These are phyloP conservation scores for Coemansia sp. DNA, from an alignment of 192 early-diverging fungal species.

Conservation along the genomic window DNA sequence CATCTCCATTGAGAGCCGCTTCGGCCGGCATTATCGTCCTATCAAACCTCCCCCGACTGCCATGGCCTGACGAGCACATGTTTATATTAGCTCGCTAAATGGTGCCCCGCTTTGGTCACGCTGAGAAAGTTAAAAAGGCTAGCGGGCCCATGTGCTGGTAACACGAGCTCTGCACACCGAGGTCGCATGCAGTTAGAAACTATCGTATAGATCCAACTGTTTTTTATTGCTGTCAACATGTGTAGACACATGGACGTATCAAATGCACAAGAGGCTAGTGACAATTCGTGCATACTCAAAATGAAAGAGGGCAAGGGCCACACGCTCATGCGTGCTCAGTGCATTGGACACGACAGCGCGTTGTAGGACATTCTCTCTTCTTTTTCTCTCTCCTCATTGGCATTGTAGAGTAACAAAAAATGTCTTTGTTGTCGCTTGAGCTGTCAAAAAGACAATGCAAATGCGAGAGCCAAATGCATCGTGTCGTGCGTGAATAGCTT, in stretches of 20 bases:
- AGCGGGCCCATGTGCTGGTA: too few relatives aligned
- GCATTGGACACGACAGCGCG: neutral
- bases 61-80: too few relatives aligned
- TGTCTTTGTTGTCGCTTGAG: constrained; percentile 2
- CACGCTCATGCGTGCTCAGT: neutral
- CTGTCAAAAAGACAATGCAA: neutral
- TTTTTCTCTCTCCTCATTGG: neutral
- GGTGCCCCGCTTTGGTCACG: too few relatives aligned
- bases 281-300: neutral
- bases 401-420: neutral
- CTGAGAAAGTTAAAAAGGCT: neutral
- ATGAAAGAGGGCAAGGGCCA: neutral
- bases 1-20: neutral
- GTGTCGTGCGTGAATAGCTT: neutral
- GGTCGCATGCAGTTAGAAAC: neutral
- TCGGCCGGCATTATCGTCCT: neutral
- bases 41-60: constrained; percentile 1
- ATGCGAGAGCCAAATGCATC: neutral
- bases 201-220: neutral
- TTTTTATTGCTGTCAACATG: neutral
- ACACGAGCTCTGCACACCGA: neutral
- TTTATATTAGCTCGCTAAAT: too few relatives aligned
- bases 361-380: neutral
- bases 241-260: neutral
- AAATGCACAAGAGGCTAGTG: neutral